Evolutionary conservation across 2,329 filamentous ascomycete species (phyloP).

Genomic region (Nannizziopsis arthrosporioides): DNA sequence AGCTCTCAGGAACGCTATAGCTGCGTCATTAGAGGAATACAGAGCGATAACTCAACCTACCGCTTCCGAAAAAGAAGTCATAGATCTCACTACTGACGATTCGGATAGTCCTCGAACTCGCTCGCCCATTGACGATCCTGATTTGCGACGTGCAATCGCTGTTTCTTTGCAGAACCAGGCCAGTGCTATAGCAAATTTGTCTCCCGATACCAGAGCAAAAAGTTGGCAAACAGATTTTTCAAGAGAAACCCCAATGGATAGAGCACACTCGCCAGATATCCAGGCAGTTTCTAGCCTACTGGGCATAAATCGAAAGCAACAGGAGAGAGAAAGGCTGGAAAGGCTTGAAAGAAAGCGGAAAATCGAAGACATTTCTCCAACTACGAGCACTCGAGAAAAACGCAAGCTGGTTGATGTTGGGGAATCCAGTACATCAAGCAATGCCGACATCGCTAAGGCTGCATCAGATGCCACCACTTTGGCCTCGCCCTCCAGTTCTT

Average conservation of each 20-base stretch:
- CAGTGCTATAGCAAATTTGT: neutral
- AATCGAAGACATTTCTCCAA: conserved; percentile 30
- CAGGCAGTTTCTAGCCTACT: conserved; percentile 24
- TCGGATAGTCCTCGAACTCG: conserved; percentile 6
- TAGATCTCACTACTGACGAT: conserved; percentile 12
- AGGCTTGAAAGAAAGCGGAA: conserved; percentile 54
- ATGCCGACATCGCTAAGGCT: neutral
- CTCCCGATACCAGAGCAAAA: conserved; percentile 13
- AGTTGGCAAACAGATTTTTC: neutral
- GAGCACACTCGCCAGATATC: neutral
- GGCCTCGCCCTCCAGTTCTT: conserved; percentile 17
- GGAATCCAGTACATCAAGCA: conserved; percentile 1
- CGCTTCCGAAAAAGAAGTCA: neutral
- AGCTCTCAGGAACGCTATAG: conserved; percentile 1
- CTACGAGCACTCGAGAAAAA: conserved; percentile 19
- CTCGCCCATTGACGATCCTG: conserved; percentile 6
- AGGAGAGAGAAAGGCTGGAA: conserved; percentile 74
- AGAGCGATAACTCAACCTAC: neutral
- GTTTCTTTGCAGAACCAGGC: conserved; percentile 20
- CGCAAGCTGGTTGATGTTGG: conserved; percentile 1
- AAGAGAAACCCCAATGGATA: conserved; percentile 5
- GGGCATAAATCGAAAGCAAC: conserved; percentile 61
- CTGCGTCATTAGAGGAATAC: neutral
- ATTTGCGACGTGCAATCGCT: conserved; percentile 20
- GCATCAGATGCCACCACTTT: neutral